These are phyloP conservation scores for Apiospora kogelbergensis DNA, from an alignment of 2,329 filamentous ascomycete genomes.

Conservation along the genomic window DNA sequence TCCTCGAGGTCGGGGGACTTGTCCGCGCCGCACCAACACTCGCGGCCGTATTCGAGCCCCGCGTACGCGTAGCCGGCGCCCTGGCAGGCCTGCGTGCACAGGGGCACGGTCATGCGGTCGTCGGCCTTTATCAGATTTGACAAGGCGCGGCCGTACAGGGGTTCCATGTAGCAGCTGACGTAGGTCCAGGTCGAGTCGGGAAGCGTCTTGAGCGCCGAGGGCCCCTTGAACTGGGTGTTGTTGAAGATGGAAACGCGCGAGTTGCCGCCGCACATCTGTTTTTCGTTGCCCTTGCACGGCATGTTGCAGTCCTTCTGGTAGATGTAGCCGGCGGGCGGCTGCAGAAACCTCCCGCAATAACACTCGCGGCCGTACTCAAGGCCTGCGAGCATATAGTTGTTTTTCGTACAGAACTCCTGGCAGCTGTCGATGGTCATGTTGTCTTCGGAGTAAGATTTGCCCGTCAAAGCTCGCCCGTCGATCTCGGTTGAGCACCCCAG, in stretches of 20 bases:
- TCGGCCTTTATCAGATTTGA: constrained; percentile 15
- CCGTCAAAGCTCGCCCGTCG: constrained; percentile 17
- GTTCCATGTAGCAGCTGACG: constrained; percentile 15
- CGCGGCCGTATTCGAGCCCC: constrained; percentile 35
- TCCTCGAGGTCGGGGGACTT: constrained; percentile 13
- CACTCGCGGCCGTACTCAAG: constrained; percentile 22
- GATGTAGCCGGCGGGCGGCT: constrained; percentile 19
- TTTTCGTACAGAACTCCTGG: constrained; percentile 18
- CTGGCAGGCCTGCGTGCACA: constrained; percentile 28
- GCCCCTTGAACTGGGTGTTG: constrained; percentile 15
- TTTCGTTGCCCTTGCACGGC: constrained; percentile 21
- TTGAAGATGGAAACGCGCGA: constrained; percentile 20
- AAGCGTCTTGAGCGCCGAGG: constrained; percentile 17
- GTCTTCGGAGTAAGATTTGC: constrained; percentile 16
- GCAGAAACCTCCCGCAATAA: constrained; percentile 18
- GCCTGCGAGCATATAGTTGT: constrained; percentile 17
- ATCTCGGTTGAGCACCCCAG: constrained; percentile 20
- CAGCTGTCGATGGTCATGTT: constrained; percentile 21
- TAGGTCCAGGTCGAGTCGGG: constrained; percentile 12
- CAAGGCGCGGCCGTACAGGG: constrained; percentile 8
- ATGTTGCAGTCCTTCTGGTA: constrained; percentile 18
- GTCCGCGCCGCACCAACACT: constrained; percentile 34
- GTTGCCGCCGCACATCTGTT: constrained; percentile 24
- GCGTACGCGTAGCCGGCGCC: constrained; percentile 34
- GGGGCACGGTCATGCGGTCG: constrained; percentile 36